Evolutionary conservation across 805 yeast species (phyloP).

Genomic region (Monosporozyma servazzii): DNA sequence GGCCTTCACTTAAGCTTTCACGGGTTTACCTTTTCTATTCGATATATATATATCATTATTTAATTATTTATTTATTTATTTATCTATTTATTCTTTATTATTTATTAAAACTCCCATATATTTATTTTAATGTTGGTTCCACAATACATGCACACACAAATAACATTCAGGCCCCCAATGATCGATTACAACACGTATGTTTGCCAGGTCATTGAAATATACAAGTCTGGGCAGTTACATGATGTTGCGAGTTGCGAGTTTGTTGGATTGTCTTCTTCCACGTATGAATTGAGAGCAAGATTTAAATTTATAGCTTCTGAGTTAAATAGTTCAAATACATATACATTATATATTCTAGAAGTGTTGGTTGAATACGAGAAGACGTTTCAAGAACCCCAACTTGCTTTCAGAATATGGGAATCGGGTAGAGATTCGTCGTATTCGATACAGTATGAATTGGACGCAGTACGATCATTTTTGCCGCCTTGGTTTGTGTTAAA

Average conservation of each 20-base stretch:
- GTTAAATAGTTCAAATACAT: background rate
- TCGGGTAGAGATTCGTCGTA: background rate
- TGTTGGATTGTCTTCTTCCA: background rate
- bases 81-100: constrained; percentile 1
- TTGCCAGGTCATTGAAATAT: background rate
- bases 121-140: background rate
- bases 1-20: constrained; percentile 47
- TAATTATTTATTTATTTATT: background rate
- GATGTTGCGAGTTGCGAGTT: background rate
- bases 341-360: constrained; percentile 6
- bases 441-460: background rate
- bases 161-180: background rate
- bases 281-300: background rate
- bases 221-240: background rate
- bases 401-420: constrained; percentile 15
- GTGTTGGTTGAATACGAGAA: constrained; percentile 13
- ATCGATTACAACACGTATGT: background rate
- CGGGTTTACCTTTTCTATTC: background rate
- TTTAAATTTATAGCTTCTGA: background rate
- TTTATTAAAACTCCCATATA: background rate
- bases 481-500: background rate
- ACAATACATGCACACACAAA: background rate
- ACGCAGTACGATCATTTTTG: background rate
- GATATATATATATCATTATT: background rate
- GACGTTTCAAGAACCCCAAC: constrained; percentile 19